phyloP scores from a whole-genome alignment of 2,329 filamentous ascomycete genomes.

The Fusarium xylarioides region DNA sequence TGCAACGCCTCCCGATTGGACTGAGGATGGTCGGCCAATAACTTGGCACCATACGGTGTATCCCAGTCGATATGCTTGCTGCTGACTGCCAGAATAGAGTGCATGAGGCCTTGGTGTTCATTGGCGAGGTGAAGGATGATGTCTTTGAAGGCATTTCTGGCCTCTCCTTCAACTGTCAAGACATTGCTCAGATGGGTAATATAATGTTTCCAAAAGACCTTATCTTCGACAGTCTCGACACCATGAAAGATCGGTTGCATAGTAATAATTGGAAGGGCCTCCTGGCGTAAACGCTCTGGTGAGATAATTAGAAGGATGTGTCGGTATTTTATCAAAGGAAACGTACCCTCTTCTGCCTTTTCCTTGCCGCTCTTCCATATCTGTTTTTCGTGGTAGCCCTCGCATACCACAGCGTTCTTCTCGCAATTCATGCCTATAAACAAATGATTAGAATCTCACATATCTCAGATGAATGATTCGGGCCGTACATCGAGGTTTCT shows the following conservation, averaged over 20 bases:
- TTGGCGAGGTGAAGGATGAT: slow-evolving; percentile 85
- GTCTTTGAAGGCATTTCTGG: slow-evolving; percentile 85
- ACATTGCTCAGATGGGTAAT: slow-evolving; percentile 81
- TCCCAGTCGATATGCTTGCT: slow-evolving; percentile 77
- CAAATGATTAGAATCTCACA: slow-evolving; percentile 21
- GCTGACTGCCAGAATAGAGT: slow-evolving; percentile 85
- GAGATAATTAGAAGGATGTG: slow-evolving; percentile 16
- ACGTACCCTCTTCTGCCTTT: slow-evolving; percentile 72
- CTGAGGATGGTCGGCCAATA: slow-evolving; percentile 60
- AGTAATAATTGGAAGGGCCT: slow-evolving; percentile 62
- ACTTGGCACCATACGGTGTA: slow-evolving; percentile 63
- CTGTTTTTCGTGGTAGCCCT: slow-evolving; percentile 87
- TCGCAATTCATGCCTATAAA: slow-evolving; percentile 81
- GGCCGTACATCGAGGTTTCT: slow-evolving; percentile 58
- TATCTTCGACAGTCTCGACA: slow-evolving; percentile 82
- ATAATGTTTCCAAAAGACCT: slow-evolving; percentile 85
- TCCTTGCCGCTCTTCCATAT: slow-evolving; percentile 89
- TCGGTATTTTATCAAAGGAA: background rate
- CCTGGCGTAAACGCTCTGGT: slow-evolving; percentile 60
- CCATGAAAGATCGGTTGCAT: slow-evolving; percentile 78
- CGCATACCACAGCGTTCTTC: slow-evolving; percentile 91
- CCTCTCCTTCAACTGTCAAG: slow-evolving; percentile 82
- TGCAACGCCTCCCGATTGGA: slow-evolving; percentile 58
- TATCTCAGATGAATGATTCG: background rate
- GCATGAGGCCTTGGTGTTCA: slow-evolving; percentile 84